These are phyloP conservation scores for Diaporthe caulivora DNA, from an alignment of 2,329 filamentous ascomycete species.

Conservation along the genomic window DNA sequence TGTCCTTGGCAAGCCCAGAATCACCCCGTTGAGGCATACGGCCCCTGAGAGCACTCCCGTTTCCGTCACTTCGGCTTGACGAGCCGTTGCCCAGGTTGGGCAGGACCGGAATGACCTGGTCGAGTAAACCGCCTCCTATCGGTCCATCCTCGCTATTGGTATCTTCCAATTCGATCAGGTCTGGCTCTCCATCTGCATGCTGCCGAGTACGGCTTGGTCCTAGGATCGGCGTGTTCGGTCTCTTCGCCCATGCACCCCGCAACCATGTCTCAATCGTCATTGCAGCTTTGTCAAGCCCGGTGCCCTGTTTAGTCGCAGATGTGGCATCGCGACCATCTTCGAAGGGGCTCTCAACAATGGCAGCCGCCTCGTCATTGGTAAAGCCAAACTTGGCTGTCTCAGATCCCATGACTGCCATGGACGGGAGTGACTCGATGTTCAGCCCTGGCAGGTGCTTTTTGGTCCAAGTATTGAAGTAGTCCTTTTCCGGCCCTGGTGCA, in stretches of 20 bases:
- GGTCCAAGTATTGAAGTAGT: slow-evolving; percentile 86
- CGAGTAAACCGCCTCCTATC: slow-evolving; percentile 25
- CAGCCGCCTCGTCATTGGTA: slow-evolving; percentile 51
- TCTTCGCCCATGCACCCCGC: slow-evolving; percentile 80
- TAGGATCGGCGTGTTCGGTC: slow-evolving; percentile 64
- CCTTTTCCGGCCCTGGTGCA: slow-evolving; percentile 84
- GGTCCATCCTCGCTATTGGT: slow-evolving; percentile 67
- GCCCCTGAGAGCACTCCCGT: slow-evolving; percentile 52
- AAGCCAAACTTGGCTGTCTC: slow-evolving; percentile 72
- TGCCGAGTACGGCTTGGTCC: slow-evolving; percentile 45
- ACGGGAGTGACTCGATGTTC: slow-evolving; percentile 76
- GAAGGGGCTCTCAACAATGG: slow-evolving; percentile 65
- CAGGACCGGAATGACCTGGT: slow-evolving; percentile 44
- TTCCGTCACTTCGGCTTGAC: slow-evolving; percentile 55
- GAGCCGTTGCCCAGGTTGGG: slow-evolving; percentile 51
- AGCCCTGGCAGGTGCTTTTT: slow-evolving; percentile 86
- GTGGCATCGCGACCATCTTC: slow-evolving; percentile 59
- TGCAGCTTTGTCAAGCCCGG: slow-evolving; percentile 82
- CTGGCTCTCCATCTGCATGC: slow-evolving; percentile 60
- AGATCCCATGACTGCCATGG: slow-evolving; percentile 74
- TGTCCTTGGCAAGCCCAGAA: slow-evolving; percentile 51
- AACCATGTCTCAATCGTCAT: slow-evolving; percentile 93
- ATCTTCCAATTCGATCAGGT: slow-evolving; percentile 80
- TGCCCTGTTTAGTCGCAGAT: slow-evolving; percentile 60
- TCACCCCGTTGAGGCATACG: slow-evolving; percentile 48